A percentile compares a stretch with the other conserved stretches of the same genome.
phyloP scores from a whole-genome alignment of 2,329 filamentous ascomycete genomes.

The Penicillium sp. region DNA sequence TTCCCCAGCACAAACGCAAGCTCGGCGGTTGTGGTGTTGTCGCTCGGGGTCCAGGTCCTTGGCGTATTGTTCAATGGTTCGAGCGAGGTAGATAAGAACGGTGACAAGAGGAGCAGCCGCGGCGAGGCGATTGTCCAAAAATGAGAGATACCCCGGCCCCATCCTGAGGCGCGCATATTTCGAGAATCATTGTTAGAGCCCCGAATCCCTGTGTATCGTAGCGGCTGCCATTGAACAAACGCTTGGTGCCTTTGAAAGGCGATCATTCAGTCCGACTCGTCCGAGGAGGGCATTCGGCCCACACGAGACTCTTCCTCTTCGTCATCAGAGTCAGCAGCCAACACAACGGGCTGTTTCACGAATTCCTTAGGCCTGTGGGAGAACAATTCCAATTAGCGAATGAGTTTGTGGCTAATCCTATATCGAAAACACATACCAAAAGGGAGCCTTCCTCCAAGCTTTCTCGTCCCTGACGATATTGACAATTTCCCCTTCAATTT shows the following conservation, averaged over 20 bases:
- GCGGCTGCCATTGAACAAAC: neutral
- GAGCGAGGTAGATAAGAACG: slow-evolving; percentile 16
- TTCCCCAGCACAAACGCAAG: slow-evolving; percentile 68
- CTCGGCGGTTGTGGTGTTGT: slow-evolving; percentile 60
- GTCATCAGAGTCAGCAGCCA: slow-evolving; percentile 61
- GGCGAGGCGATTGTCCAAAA: slow-evolving; percentile 21
- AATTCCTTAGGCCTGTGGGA: slow-evolving; percentile 67
- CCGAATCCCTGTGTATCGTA: neutral
- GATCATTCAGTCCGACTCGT: slow-evolving; percentile 56
- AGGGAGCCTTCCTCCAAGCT: slow-evolving; percentile 76
- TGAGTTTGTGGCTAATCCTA: neutral
- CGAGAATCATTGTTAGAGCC: neutral
- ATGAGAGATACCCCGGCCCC: slow-evolving; percentile 4
- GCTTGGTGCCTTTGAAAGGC: neutral
- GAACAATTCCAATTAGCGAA: slow-evolving; percentile 11
- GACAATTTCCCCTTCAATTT: slow-evolving; percentile 77
- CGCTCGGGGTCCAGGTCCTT: slow-evolving; percentile 58
- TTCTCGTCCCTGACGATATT: slow-evolving; percentile 90
- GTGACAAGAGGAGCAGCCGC: slow-evolving; percentile 11
- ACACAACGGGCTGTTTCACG: slow-evolving; percentile 50
- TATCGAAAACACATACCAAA: slow-evolving; percentile 55
- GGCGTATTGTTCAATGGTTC: slow-evolving; percentile 48
- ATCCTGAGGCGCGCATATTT: neutral
- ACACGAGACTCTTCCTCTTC: slow-evolving; percentile 71
- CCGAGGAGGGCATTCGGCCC: slow-evolving; percentile 75